phyloP scores from a whole-genome alignment of 306 rosid species.

The Malus sylvestris region DNA sequence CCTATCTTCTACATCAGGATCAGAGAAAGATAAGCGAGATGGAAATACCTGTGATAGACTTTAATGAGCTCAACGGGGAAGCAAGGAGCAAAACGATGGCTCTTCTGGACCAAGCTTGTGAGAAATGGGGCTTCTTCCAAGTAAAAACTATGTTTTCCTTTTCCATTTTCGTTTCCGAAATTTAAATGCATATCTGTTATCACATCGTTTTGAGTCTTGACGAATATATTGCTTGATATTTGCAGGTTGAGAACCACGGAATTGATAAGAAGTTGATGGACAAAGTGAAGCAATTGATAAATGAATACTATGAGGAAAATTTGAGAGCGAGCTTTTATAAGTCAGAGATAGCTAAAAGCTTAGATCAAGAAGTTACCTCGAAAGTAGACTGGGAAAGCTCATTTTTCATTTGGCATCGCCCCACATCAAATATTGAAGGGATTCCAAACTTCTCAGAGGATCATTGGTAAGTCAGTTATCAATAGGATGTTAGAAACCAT shows the following conservation, averaged over 20 bases:
- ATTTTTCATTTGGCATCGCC: slow-evolving; percentile 80
- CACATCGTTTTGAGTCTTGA: background rate
- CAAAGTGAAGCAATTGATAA: slow-evolving; percentile 58
- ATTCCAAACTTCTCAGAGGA: slow-evolving; percentile 45
- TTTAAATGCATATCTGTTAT: background rate
- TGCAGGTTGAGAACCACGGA: slow-evolving; percentile 77
- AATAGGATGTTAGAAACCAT: background rate
- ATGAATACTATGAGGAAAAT: slow-evolving; percentile 59
- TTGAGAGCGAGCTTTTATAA: slow-evolving; percentile 58
- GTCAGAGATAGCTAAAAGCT: slow-evolving; percentile 49
- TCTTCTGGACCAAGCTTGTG: slow-evolving; percentile 64
- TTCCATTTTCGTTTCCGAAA: background rate
- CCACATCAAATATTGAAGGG: slow-evolving; percentile 50
- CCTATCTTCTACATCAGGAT: slow-evolving; percentile 20
- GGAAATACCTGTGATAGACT: slow-evolving; percentile 73
- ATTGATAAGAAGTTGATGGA: slow-evolving; percentile 58
- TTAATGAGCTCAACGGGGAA: slow-evolving; percentile 51
- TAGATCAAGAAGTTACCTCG: slow-evolving; percentile 25
- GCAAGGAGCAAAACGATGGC: slow-evolving; percentile 49
- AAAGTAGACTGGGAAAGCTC: slow-evolving; percentile 73
- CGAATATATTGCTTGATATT: background rate
- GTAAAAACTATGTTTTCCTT: slow-evolving; percentile 18
- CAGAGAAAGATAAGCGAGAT: slow-evolving; percentile 11
- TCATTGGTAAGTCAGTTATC: slow-evolving; percentile 43
- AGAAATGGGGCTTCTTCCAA: slow-evolving; percentile 70